Evolutionary conservation across 495 filamentous ascomycete genomes (phyloP).

Genomic region (Talaromyces thailandensis): DNA sequence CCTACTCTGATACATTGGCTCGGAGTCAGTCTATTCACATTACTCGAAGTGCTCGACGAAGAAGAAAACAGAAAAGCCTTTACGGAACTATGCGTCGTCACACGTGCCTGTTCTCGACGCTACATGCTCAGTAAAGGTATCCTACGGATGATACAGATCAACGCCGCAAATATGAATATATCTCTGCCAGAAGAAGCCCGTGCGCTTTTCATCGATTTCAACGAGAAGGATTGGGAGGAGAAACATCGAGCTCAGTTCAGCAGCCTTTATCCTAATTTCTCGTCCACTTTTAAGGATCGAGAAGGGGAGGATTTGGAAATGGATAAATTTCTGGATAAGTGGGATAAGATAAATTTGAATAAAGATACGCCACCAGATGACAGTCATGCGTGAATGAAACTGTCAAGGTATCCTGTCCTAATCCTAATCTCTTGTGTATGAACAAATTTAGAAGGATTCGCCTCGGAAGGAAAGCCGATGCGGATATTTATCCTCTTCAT

Average conservation of each 20-base stretch:
- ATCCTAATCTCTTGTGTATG: background rate
- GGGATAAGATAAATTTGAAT: constrained; percentile 9
- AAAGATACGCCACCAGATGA: background rate
- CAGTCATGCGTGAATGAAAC: background rate
- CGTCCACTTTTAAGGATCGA: background rate
- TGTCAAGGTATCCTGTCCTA: no score
- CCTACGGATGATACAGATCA: constrained; percentile 12
- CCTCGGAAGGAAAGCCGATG: background rate
- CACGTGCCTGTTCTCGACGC: constrained; percentile 9
- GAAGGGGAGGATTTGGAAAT: constrained; percentile 5
- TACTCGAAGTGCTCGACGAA: constrained; percentile 12
- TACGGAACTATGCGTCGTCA: constrained; percentile 6
- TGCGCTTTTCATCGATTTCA: constrained; percentile 11
- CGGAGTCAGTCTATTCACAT: constrained; percentile 6
- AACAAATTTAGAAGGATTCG: no score
- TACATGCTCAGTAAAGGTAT: constrained; percentile 14
- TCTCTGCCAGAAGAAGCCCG: constrained; percentile 9
- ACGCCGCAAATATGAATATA: constrained; percentile 4
- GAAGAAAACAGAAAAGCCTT: constrained; percentile 8
- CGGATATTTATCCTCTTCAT: background rate
- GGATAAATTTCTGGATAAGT: constrained; percentile 13
- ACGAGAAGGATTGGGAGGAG: constrained; percentile 8
- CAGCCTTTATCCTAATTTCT: constrained; percentile 13
- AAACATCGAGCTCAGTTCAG: constrained; percentile 8
- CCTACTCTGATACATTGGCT: constrained; percentile 9